phyloP scores from a whole-genome alignment of 805 yeast genomes.

The Suhomyces kilbournensis region DNA sequence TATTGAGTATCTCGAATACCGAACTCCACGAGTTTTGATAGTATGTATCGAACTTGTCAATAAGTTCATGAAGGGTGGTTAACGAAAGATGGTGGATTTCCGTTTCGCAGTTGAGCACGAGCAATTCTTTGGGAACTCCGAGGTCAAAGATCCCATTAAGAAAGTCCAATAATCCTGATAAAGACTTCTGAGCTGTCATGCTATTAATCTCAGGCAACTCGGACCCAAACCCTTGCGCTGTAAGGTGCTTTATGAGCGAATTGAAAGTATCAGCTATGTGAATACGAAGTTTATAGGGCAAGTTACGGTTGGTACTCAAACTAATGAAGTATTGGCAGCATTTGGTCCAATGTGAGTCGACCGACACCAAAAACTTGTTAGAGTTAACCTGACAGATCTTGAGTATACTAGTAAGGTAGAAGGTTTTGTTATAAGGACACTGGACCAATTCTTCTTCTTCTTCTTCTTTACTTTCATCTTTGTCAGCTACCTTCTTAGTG shows the following conservation, averaged over 20 bases:
- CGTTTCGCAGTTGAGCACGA: slow-evolving; percentile 56
- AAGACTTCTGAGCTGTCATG: slow-evolving; percentile 46
- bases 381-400: slow-evolving; percentile 53
- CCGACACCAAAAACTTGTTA: slow-evolving; percentile 44
- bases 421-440: slow-evolving; percentile 57
- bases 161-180: slow-evolving; percentile 47
- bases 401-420: slow-evolving; percentile 51
- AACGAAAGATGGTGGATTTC: slow-evolving; percentile 64
- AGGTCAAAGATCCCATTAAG: slow-evolving; percentile 40
- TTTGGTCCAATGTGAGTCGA: slow-evolving; percentile 45
- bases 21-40: slow-evolving; percentile 65
- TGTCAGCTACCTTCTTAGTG: slow-evolving; percentile 4
- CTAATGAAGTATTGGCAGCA: slow-evolving; percentile 46
- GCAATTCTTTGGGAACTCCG: slow-evolving; percentile 38
- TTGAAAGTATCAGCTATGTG: slow-evolving; percentile 53
- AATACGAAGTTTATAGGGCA: slow-evolving; percentile 43
- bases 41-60: slow-evolving; percentile 73
- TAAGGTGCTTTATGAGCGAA: slow-evolving; percentile 41
- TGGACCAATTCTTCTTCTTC: background rate
- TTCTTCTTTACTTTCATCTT: slow-evolving; percentile 14
- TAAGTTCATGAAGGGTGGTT: slow-evolving; percentile 63
- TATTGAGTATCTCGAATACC: slow-evolving; percentile 59
- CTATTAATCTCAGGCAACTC: slow-evolving; percentile 16
- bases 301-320: slow-evolving; percentile 42
- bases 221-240: slow-evolving; percentile 38